Base-by-base conservation (phyloP, 345 rosid species). In the Trapa bicornis region DNA sequence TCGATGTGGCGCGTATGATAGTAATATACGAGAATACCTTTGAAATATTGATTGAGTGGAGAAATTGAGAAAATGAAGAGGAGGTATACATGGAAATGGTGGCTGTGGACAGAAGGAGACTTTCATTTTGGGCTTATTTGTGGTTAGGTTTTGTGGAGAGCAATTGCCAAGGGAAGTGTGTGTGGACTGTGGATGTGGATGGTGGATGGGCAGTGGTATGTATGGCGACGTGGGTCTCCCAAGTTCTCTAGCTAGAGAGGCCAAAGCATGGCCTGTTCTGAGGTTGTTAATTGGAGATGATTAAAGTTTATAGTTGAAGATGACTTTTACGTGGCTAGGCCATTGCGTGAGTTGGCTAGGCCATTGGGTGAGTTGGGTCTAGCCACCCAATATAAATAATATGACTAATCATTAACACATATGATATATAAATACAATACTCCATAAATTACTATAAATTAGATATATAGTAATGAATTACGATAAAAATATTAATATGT, bases 161-260 rank as follows among this genome's bases (percentile, higher is more conserved):
- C 37, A 41, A 37, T 37, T 22, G 47, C 17, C 9, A 50, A 1
- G 65, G 38, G 35, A 65, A 47, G 45, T 32, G 43, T 45, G 63
- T 75, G 66, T 39, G 67, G 67, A 47, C 37, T 41, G 67, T 22
- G 29, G 29, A 22, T 22, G 29, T 22, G 29, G 29, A 22, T 22
- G 29, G 29, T 22, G 29, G 29, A 22, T 75, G 43, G 43, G 1
- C 43, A 41, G 43, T 41, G 61, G 75, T 81, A 78, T 85, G 72
- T 70, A 69, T 48, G 63, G 15, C 5, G 77, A 77, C 96, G 96
- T 89, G 91, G 96, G 70, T 39, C 9, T 60, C 61, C 72, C 11
- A 63, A 67, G 67, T 58, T 72, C 88, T 36, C 77, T 68, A 72
- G 74, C 45, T 53, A 29, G 1, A 3, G 29, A 0, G 7, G 60